Percentiles rank a stretch among this genome's conserved stretches.
Evolutionary conservation across 2,329 filamentous ascomycete species (phyloP).

Genomic region (Xylaria arbuscula): DNA sequence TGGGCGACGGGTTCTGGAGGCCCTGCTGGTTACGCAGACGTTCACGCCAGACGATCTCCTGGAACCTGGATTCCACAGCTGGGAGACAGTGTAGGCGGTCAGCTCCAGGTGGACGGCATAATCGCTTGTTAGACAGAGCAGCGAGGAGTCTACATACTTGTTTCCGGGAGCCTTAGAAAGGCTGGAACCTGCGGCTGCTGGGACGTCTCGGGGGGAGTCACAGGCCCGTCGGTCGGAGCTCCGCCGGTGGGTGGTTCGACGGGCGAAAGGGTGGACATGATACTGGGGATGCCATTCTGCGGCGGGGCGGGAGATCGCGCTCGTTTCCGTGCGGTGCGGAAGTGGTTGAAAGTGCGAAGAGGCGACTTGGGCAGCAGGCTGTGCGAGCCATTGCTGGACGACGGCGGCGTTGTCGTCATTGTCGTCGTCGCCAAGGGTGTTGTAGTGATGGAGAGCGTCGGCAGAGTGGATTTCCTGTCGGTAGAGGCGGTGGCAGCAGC

Average conservation of each 20-base stretch:
- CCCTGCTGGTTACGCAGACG: conserved; percentile 59
- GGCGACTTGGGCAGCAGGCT: conserved; percentile 48
- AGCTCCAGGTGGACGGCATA: conserved; percentile 1
- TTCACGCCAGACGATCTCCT: conserved; percentile 66
- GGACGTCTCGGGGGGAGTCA: conserved; percentile 37
- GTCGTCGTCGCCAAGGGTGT: conserved; percentile 36
- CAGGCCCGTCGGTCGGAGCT: conserved; percentile 46
- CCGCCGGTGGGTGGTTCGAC: conserved; percentile 37
- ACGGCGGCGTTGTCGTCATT: conserved; percentile 41
- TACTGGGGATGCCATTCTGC: conserved; percentile 38
- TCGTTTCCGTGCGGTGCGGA: conserved; percentile 60
- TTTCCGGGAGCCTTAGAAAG: conserved; percentile 62
- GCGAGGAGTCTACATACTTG: conserved; percentile 54
- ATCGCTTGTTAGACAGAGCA: neutral
- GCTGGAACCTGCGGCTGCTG: conserved; percentile 55
- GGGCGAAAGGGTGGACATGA: conserved; percentile 51
- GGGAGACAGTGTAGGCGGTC: conserved; percentile 11
- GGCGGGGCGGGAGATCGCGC: conserved; percentile 55
- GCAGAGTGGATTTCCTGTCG: conserved; percentile 35
- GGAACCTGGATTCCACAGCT: conserved; percentile 64
- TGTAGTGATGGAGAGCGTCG: conserved; percentile 45
- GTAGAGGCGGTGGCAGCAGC: conserved; percentile 14
- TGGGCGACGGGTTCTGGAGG: conserved; percentile 52
- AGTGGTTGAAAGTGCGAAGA: conserved; percentile 57
- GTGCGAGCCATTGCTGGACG: conserved; percentile 41